A percentile compares a stretch with the other conserved stretches of the same genome.
Evolutionary conservation across 306 rosid species (phyloP).

Genomic region (Pterocarpus macrocarpus): DNA sequence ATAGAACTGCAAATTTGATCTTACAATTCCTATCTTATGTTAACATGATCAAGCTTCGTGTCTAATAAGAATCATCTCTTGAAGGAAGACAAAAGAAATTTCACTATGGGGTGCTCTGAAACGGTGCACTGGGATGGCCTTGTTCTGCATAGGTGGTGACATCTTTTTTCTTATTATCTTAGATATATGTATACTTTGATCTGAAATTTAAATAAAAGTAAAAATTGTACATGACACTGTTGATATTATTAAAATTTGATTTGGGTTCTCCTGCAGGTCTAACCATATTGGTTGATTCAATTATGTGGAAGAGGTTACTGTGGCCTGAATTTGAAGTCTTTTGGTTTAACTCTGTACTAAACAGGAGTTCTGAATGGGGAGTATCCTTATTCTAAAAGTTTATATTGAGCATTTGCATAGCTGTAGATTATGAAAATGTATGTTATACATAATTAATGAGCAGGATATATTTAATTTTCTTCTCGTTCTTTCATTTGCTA

Average conservation of each 20-base stretch:
- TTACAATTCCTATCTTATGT: constrained; percentile 40
- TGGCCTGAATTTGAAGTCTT: constrained; percentile 99
- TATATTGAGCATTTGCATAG: background rate
- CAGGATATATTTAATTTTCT: constrained; percentile 19
- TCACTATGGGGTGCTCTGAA: constrained; percentile 73
- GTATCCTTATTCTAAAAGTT: constrained; percentile 68
- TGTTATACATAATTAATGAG: constrained; percentile 20
- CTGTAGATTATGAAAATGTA: constrained; percentile 30
- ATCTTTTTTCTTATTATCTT: background rate
- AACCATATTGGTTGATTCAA: constrained; percentile 81
- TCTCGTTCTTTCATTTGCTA: constrained; percentile 11
- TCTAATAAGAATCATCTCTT: constrained; percentile 52
- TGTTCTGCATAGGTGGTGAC: constrained; percentile 76
- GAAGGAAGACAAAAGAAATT: constrained; percentile 76
- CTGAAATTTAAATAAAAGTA: constrained; percentile 5
- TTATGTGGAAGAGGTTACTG: constrained; percentile 83
- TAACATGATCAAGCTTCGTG: constrained; percentile 29
- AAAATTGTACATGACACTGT: background rate
- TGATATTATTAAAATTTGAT: constrained; percentile 18
- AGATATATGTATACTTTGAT: background rate
- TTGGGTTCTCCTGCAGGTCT: constrained; percentile 69
- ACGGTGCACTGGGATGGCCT: constrained; percentile 69
- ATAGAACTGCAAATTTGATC: constrained; percentile 17
- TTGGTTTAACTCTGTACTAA: constrained; percentile 94
- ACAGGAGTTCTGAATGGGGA: constrained; percentile 97